Base-by-base conservation (phyloP, 2,329 filamentous ascomycete species). In the Fusarium longipes region DNA sequence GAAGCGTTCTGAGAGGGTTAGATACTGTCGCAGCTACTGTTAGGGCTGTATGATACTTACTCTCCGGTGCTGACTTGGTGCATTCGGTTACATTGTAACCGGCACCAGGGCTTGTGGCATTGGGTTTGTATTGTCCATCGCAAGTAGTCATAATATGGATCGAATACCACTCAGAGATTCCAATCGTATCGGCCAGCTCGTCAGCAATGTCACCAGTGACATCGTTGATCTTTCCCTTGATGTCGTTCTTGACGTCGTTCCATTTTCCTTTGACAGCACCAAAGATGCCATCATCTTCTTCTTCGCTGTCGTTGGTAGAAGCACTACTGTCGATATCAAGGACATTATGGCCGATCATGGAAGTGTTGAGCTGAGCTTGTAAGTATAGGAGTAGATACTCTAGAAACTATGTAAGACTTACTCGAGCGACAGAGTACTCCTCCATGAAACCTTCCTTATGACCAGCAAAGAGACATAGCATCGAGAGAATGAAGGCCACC, bases 131-230 rank as follows among this genome's bases (percentile, higher is more conserved):
- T 66, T 78, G 67, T 44, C 83, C 83, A 69, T 83, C 75, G 72
- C 83, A 85, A 6, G 77, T 73, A 36, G 78, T 77, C 81, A 83
- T 81, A 68, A 85, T 67, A 65, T 85, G 83, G 29, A 85, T 62
- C 17, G 82, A 84, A 68, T 85, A 85, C 83, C 83, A 85, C 61
- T 85, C 77, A 1, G 79, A 78, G 55, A 85, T 80, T 24, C 83
- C 82, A 27, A 85, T 74, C n/a, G 78, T 75, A 14, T 78, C 75
- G 47, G 78, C 76, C 43, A 83, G 49, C 51, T 80, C 67, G 56
- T 80, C 82, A 35, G 79, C 79, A 36, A 81, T 63, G 9, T 80
- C 75, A 55, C 79, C 77, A 7, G 76, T 74, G 32, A 83, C 70
- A 30, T 81, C 75, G 65, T 81, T 80, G 60, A 83, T 59, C 42